Evolutionary conservation across 352 stramenopile species (phyloP), one percentile per base, ranked within the genome.

Genomic region (Plasmopara muralis): DNA sequence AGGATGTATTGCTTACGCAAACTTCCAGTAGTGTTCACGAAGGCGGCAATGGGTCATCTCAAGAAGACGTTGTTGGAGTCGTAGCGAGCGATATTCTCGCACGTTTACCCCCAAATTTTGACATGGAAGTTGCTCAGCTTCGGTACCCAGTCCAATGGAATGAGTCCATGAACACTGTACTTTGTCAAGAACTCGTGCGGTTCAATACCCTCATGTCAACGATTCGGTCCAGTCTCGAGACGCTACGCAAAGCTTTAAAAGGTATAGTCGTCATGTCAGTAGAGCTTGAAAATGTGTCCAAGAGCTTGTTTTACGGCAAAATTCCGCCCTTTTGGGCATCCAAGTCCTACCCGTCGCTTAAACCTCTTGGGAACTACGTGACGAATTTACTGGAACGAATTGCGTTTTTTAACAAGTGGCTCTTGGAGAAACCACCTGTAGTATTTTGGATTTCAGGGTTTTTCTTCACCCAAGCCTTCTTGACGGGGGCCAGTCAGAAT

Each of bases 401-500:
- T 43, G 47, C 68, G 6, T 97, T 98, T 50, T 95, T 97, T 46
- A 72, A 71, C 55, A 79, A 83, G 43, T 98, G 93, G 93, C 62
- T 97, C 7, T 62, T 96, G 28, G 72, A 91, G 47, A 89, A 85
- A 15, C 74, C 89, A 10, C 92, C 91, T 4, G 65, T 76, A 8
- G 79, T 96, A 7, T 98, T 94, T 64, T 98, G 93, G 93, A 82
- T 98, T 50, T 95, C 79, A 15, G 90, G 93, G 0, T 98, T 98
- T 63, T 98, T 97, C 69, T 98, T 98, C 71, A 95, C 93, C 4
- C 87, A 98, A 69, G 91, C 93, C 12, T 98, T 98, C 65, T 68
- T 98, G 41, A 98, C 93, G 0, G 93, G 93, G 29, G 91, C 87
- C 37, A 91, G 93, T 52, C 93, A 98, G 61, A 98, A 98, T 58